phyloP scores from a whole-genome alignment of 2,329 filamentous ascomycete genomes.

The Microcera coccophila region DNA sequence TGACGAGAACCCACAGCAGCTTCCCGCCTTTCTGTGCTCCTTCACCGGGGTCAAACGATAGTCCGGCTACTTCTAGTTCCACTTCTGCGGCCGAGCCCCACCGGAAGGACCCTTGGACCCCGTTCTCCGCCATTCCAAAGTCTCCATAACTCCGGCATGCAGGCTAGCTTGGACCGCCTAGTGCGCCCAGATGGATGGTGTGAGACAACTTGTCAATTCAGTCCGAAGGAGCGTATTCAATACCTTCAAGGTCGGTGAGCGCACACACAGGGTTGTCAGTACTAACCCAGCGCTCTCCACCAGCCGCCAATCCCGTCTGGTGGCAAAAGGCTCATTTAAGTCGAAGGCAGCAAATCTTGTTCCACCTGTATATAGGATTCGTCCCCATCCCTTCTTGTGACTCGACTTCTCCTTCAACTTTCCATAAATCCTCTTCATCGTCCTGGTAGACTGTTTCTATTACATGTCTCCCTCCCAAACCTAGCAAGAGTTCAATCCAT shows the following conservation, averaged over 20 bases:
- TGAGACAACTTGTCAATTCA: neutral
- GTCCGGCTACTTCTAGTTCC: neutral
- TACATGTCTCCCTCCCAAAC: no score
- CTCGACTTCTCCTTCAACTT: neutral
- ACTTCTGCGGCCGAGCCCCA: neutral
- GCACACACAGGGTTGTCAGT: neutral
- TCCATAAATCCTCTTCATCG: no score
- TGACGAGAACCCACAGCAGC: neutral
- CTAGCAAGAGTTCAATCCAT: no score
- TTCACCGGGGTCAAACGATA: neutral
- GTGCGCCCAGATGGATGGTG: neutral
- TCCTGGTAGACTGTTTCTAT: neutral
- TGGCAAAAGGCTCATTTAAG: neutral
- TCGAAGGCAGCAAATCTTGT: no score
- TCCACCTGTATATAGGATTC: conserved; percentile 5
- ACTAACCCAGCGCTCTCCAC: neutral
- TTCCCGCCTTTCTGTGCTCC: neutral
- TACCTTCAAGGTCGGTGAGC: conserved; percentile 7
- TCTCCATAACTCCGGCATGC: neutral
- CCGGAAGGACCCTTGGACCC: neutral
- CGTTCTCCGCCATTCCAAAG: neutral
- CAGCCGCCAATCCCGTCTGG: neutral
- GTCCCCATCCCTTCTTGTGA: conserved; percentile 5
- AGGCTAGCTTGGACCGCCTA: neutral
- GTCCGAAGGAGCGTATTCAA: conserved; percentile 2